A percentile compares a stretch with the other conserved stretches of the same genome.
Conservation (phyloP, 2,329 filamentous ascomycete genomes). For the Pyrenophora tritici-repentis region DNA sequence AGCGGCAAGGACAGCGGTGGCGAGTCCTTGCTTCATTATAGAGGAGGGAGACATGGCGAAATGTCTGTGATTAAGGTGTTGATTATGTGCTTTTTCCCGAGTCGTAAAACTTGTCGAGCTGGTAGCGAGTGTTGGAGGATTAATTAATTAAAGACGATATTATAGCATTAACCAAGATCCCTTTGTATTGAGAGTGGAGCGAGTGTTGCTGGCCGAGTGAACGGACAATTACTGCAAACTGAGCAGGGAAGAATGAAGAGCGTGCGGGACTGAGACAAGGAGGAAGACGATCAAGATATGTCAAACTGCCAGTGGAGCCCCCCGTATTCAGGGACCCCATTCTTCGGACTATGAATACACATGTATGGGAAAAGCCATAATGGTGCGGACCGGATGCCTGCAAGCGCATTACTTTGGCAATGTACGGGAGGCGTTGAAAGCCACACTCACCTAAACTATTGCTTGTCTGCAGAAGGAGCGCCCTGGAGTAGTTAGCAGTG, state of each 20-base stretch:
- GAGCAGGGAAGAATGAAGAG: background rate
- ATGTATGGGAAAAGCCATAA: background rate
- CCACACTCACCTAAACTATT: conserved; percentile 8
- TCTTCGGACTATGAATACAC: background rate
- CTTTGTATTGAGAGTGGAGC: conserved; percentile 2
- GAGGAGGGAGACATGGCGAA: conserved; percentile 1
- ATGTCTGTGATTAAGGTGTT: background rate
- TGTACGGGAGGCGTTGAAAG: background rate
- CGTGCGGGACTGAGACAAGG: background rate
- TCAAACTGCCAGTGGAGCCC: conserved; percentile 8
- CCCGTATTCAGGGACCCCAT: background rate
- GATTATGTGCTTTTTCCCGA: background rate
- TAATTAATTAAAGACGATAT: conserved; percentile 1
- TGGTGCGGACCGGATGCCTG: background rate
- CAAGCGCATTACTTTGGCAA: conserved; percentile 6
- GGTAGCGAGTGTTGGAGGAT: conserved; percentile 1
- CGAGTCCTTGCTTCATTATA: conserved; percentile 8
- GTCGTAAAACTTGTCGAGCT: too few relatives aligned
- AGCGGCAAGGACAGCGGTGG: conserved; percentile 10
- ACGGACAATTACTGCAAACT: conserved; percentile 9
- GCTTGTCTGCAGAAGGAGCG: conserved; percentile 7
- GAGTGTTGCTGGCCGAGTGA: conserved; percentile 5
- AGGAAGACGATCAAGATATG: conserved; percentile 8
- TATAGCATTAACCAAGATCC: conserved; percentile 5
- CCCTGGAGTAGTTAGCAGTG: conserved; percentile 1